Evolutionary conservation across 345 rosid genomes (phyloP), one percentile per base, ranked within the genome.

Genomic region (Brassica juncea): DNA sequence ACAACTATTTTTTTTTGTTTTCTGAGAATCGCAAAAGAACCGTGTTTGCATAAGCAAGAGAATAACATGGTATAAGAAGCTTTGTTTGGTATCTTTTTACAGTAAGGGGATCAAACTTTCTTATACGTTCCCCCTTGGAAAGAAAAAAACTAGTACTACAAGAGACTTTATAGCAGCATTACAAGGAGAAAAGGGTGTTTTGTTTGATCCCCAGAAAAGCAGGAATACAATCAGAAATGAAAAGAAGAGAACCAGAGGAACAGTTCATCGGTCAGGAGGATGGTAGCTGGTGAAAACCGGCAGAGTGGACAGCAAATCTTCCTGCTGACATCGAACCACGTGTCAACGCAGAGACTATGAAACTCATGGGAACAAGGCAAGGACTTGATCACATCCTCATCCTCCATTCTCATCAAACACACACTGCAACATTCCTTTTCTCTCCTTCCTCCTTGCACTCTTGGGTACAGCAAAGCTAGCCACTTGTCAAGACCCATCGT

Each of bases 361-460:
- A 94, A 94, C 82, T 77, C 80, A 70, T 92, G 99, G 49, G 78
- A 70, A 80, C 93, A 94, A 25, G 92, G 93, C n/a, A 92, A 82
- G 5, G 86, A 84, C 1, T 77, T 81, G 80, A 81, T 55, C 5
- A 66, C 86, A 34, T 81, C 84, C 4, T 78, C 85, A 42, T 60
- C 86, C 65, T 76, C 73, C 92, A 90, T 57, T 54, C 72, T 63
- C 21, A 88, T 86, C 77, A 92, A 25, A 76, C 99, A 94, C 39
- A 94, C 90, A 61, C 92, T 86, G 69, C 97, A 89, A 1, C 73
- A 70, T 14, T 88, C 90, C 6, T 84, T 67, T 14, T 77, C 93
- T 9, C 25, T 5, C 12, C 52, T 54, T 63, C 79, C 61, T 35
- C 44, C 37, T 2, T 72, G 49, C 31, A 74, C 66, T 70, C 68